Base-by-base conservation (phyloP, 192 early-diverging fungal genomes). In the Backusella sp. region DNA sequence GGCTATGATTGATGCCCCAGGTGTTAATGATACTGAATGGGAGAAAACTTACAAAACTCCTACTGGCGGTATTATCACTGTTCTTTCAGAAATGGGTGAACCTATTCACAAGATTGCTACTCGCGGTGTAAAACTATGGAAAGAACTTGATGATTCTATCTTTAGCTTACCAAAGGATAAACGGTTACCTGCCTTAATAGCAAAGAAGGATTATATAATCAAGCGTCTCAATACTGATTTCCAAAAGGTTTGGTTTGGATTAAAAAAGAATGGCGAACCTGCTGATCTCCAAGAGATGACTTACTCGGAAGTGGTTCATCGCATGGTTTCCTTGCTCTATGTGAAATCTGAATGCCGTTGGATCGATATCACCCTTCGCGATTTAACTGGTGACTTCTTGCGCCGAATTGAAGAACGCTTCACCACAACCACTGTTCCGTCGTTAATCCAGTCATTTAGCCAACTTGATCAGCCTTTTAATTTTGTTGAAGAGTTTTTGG, bases 161-260 rank as follows among this genome's bases (percentile, higher is more conserved):
- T 90, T 99, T 71, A 85, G 79, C 72, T 89, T 95, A 49, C 95
- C 97, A 49, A 89, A 91, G 70, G 94, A 95, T 42, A 93, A 96
- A 83, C 92, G 91, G 62, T 39, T 91, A 17, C 79, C 88, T 65
- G 87, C 90, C 66, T 79, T 99, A 67, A 66, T 90, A 56, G 89
- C 91, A 66, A 94, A 92, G 85, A 92, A 94, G 88, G 92, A 93
- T 72, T 94, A 96, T 80, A 93, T 98, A 21, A 93, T 97, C 75
- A 79, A 89, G 65, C 89, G 92, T 15, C 86, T 98, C 32, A 96
- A 96, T 82, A 87, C 83, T 44, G 95, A 98, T 82, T 96, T 90
- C 85, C 94, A 96, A 85, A 94, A 96, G 86, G 92, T 94, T 26
- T 98, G 97, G 97, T 98, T 98, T 81, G 96, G 95, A 34, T 83